Conservation (phyloP, 169 alveolate genomes). For the Plasmodium relictum region DNA sequence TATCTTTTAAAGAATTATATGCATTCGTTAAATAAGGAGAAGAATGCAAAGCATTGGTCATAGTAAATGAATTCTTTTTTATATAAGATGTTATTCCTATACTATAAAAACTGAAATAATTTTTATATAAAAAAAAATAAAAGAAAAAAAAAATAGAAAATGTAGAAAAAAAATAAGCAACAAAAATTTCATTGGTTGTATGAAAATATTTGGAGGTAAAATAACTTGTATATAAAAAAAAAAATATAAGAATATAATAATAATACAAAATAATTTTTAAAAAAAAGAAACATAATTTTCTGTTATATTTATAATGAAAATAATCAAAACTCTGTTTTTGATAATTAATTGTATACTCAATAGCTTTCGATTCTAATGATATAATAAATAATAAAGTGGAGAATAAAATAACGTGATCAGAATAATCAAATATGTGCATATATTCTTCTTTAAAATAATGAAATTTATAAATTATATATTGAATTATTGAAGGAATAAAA, state of each 20-base stretch:
- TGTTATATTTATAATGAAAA: constrained; percentile 74
- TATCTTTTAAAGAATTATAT: constrained; percentile 25
- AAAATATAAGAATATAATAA: constrained; percentile 71
- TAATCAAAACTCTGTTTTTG: constrained; percentile 58
- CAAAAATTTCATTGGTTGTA: constrained; percentile 77
- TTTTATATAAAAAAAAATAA: constrained; percentile 71
- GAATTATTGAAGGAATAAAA: constrained; percentile 77
- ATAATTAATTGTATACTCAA: constrained; percentile 63
- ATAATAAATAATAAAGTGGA: constrained; percentile 67
- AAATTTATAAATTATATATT: constrained; percentile 61
- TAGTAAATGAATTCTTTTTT: background rate
- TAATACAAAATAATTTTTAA: constrained; percentile 50
- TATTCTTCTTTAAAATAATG: constrained; percentile 68
- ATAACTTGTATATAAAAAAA: constrained; percentile 75
- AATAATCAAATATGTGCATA: constrained; percentile 75
- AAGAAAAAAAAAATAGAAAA: constrained; percentile 74
- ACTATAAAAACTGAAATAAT: constrained; percentile 73
- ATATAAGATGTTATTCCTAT: constrained; percentile 70
- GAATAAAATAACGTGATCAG: constrained; percentile 77
- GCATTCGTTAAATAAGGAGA: constrained; percentile 9
- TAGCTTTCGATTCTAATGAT: constrained; percentile 67
- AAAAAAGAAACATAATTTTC: constrained; percentile 58
- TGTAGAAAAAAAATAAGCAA: constrained; percentile 78
- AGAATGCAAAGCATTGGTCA: constrained; percentile 14
- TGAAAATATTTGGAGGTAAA: constrained; percentile 74